Evolutionary conservation across 345 rosid genomes (phyloP), one percentile per base, ranked within the genome.

Genomic region (Rhodomyrtus tomentosa): DNA sequence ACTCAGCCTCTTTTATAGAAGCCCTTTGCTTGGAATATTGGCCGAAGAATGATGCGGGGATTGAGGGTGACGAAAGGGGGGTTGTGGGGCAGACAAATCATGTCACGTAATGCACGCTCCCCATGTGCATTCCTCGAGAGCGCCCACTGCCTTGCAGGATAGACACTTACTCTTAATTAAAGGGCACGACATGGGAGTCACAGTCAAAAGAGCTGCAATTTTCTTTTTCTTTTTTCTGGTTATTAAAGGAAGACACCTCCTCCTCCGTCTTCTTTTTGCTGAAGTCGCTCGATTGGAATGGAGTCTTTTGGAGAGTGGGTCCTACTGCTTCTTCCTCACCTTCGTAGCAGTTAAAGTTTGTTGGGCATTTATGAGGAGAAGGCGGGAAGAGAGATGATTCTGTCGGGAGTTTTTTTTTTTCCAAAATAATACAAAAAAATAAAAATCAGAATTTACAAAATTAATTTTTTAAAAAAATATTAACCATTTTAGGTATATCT

Each of bases 11-110:
- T 9, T 68, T 36, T 68, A 68, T 36, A 40, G 79, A 68, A 36
- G 45, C 25, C 79, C 45, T 9, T 24, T 9, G 12, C 55, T 40
- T 48, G 52, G 49, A 76, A 20, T n/a, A 55, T 48, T 80, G 80
- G 82, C 84, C 87, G 91, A 79, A 38, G 76, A 90, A 87, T 84
- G 85, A 89, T 90, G 94, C 93, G 94, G 82, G 27, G 91, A 93
- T 93, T 90, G 91, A 90, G 97, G 97, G 85, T 12, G 54, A 58
- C 21, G 1, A 80, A 80, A 50, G 82, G 29, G 29, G 53, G 29
- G 18, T 25, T 83, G 92, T 88, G 91, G 93, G 92, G 82, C 58
- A 84, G 82, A 54, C 53, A 82, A 10, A 88, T 90, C 3, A 89
- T 84, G 89, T 59, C 82, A 36, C 52, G 32, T 15, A 52, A 82